phyloP scores from a whole-genome alignment of 768 basidiomycete genomes.

The Leccinum arenicola region DNA sequence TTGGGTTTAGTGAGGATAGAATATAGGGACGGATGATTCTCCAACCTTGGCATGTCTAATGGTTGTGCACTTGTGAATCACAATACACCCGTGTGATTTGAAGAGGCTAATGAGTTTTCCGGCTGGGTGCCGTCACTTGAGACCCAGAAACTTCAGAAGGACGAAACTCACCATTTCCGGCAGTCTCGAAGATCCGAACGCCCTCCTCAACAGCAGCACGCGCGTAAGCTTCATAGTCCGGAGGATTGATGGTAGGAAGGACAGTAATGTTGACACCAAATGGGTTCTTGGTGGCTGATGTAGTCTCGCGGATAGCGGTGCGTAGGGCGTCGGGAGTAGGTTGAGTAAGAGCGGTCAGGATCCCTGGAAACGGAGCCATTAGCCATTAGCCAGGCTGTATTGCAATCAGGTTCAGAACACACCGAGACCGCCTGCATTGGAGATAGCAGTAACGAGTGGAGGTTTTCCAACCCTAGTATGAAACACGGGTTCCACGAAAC shows the following conservation, averaged over 20 bases:
- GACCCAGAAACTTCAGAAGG: no score
- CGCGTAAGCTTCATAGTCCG: constrained; percentile 85
- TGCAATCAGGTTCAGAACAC: constrained; percentile 11
- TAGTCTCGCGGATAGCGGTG: constrained; percentile 74
- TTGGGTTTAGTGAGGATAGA: background rate
- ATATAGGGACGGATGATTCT: constrained; percentile 24
- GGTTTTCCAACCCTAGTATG: constrained; percentile 74
- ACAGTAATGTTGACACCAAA: constrained; percentile 87
- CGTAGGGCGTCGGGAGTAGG: constrained; percentile 81
- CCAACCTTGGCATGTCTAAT: constrained; percentile 80
- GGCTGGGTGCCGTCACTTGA: constrained; percentile 42
- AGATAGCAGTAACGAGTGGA: constrained; percentile 69
- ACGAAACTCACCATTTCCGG: constrained; percentile 71
- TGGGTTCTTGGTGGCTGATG: constrained; percentile 62
- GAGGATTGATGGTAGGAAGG: constrained; percentile 87
- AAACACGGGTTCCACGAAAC: background rate
- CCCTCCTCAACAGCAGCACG: constrained; percentile 83
- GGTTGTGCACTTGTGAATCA: constrained; percentile 90
- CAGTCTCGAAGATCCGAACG: constrained; percentile 88
- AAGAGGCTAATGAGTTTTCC: constrained; percentile 76
- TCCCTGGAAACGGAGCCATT: constrained; percentile 41
- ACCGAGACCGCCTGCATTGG: constrained; percentile 82
- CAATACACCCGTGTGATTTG: constrained; percentile 72
- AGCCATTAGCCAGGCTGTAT: background rate
- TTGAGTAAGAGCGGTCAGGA: constrained; percentile 87